Evolutionary conservation across 352 stramenopile species (phyloP).

Genomic region (Pythium utonaiense): DNA sequence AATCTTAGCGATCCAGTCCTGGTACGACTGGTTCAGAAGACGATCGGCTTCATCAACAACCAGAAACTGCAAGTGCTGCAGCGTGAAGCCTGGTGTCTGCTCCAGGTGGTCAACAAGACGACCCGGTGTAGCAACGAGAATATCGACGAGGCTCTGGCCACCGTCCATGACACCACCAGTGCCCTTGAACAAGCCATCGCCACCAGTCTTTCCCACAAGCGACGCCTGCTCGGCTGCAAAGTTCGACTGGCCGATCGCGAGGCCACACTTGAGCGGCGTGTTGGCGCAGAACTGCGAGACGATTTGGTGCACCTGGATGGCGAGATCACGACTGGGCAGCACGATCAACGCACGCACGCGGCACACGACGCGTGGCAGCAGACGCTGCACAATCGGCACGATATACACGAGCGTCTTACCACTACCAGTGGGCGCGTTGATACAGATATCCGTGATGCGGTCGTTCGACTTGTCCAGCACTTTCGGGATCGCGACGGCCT

Average conservation of each 20-base stretch:
- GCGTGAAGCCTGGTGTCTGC: constrained; percentile 95
- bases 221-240: constrained; percentile 76
- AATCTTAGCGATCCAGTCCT: constrained; percentile 96
- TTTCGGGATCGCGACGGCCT: constrained; percentile 92
- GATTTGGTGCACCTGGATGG: constrained; percentile 86
- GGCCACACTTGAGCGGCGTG: constrained; percentile 85
- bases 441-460: constrained; percentile 92
- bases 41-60: constrained; percentile 98
- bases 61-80: constrained; percentile 96
- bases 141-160: constrained; percentile 89
- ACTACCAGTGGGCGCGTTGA: constrained; percentile 95
- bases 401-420: constrained; percentile 98
- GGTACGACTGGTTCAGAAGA: constrained; percentile 96
- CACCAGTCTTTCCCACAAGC: constrained; percentile 50
- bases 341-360: constrained; percentile 94
- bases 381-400: constrained; percentile 92
- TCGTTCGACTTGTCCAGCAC: constrained; percentile 83
- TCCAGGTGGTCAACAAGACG: constrained; percentile 96
- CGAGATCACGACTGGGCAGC: constrained; percentile 95
- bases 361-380: constrained; percentile 76
- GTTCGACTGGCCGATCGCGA: constrained; percentile 91
- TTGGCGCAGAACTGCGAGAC: constrained; percentile 52
- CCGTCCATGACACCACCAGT: constrained; percentile 39
- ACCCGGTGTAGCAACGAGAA: constrained; percentile 96
- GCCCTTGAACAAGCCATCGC: constrained; percentile 28